Percentiles rank a stretch among this genome's conserved stretches.
phyloP scores from a whole-genome alignment of 106 monocot genomes.

The Iris macrosiphon region DNA sequence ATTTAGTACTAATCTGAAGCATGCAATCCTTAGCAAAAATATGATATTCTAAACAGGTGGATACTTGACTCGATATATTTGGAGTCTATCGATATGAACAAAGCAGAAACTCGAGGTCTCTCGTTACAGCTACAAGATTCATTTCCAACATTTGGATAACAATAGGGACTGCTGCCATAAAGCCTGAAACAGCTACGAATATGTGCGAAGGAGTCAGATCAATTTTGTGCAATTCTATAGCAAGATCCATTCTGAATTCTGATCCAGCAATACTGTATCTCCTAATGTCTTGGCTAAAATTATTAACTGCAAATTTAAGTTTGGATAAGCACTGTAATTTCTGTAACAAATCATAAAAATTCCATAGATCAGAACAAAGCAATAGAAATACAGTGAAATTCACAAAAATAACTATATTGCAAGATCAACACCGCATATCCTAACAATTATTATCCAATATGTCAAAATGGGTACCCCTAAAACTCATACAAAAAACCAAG shows the following conservation, averaged over 20 bases:
- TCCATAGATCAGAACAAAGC: background rate
- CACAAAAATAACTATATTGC: too few species aligned
- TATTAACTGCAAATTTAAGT: conserved; percentile 1
- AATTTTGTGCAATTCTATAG: too few species aligned
- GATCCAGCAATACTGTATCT: too few species aligned
- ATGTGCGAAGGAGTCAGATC: background rate
- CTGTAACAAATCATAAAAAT: background rate
- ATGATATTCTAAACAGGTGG: background rate
- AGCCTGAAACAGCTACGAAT: background rate
- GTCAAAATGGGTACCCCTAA: background rate
- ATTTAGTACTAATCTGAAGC: background rate
- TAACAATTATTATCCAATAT: background rate
- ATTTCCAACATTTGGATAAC: background rate
- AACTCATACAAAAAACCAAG: background rate
- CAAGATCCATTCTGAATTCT: too few species aligned
- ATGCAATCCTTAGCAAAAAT: background rate
- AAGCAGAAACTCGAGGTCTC: too few species aligned
- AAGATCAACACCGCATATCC: background rate
- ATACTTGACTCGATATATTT: background rate
- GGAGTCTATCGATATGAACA: background rate
- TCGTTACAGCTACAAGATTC: too few species aligned
- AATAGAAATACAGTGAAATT: background rate
- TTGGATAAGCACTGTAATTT: too few species aligned
- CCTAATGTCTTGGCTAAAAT: too few species aligned
- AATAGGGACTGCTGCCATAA: background rate